These are phyloP conservation scores for Phlebopus sp. DNA, from an alignment of 1,284 basidiomycete species.

Conservation along the genomic window DNA sequence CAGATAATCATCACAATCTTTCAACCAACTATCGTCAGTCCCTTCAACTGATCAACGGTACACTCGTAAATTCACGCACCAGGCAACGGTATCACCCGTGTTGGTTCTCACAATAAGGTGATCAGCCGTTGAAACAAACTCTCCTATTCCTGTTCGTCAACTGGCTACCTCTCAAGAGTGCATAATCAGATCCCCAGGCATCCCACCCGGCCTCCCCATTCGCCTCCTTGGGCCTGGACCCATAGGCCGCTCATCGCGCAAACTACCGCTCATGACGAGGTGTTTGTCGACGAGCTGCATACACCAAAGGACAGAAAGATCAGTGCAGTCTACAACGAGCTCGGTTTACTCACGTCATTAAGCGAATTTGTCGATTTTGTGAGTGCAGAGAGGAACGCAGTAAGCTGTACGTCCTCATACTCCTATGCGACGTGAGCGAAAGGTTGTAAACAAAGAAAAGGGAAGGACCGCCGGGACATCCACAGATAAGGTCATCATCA, in stretches of 20 bases:
- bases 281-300: conserved; percentile 69
- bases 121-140: no score
- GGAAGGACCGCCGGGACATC: no score
- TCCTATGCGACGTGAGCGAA: conserved; percentile 53
- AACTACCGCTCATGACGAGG: conserved; percentile 44
- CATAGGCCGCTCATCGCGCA: conserved; percentile 44
- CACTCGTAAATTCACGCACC: no score
- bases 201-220: conserved; percentile 44
- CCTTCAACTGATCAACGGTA: no score
- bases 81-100: no score
- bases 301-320: conserved; percentile 1
- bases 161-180: conserved; percentile 24
- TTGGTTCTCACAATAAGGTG: no score
- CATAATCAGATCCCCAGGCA: conserved; percentile 47
- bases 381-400: conserved; percentile 81
- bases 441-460: no score
- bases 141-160: no score
- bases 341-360: conserved; percentile 73
- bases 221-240: conserved; percentile 40
- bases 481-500: neutral
- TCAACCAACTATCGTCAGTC: no score
- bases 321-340: neutral
- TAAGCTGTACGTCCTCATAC: conserved; percentile 93
- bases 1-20: no score
- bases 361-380: conserved; percentile 86